phyloP scores from a whole-genome alignment of 2,329 filamentous ascomycete genomes.

The Raffaelea arxii region DNA sequence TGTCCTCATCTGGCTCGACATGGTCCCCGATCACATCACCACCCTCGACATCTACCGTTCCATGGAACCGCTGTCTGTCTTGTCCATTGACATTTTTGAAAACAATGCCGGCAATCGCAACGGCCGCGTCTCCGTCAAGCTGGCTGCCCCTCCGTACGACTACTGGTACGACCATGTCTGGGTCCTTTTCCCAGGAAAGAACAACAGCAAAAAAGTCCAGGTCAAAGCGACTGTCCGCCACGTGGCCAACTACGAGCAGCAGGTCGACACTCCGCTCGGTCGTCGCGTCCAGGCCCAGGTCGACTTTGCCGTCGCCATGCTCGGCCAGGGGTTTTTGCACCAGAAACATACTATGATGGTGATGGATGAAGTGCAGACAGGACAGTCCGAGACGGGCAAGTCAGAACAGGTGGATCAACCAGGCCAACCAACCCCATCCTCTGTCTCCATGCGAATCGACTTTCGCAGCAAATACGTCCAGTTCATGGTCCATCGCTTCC shows the following conservation, averaged over 20 bases:
- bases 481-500: conserved; percentile 6
- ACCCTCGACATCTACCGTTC: conserved; percentile 38
- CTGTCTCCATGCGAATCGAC: conserved; percentile 5
- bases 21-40: conserved; percentile 20
- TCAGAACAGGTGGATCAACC: neutral
- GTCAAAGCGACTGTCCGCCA: no score
- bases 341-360: conserved; percentile 46
- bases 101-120: conserved; percentile 25
- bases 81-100: conserved; percentile 46
- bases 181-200: no score
- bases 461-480: conserved; percentile 4
- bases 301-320: conserved; percentile 29
- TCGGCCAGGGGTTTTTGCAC: conserved; percentile 55
- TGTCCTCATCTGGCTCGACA: no score
- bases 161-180: conserved; percentile 36
- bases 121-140: conserved; percentile 38
- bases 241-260: no score
- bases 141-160: conserved; percentile 39
- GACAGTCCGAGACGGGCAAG: neutral
- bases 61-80: conserved; percentile 25
- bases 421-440: conserved; percentile 12
- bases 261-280: conserved; percentile 9
- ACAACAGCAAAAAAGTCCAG: no score
- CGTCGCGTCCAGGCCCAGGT: conserved; percentile 20
- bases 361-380: conserved; percentile 36